Conservation (phyloP, 2,329 filamentous ascomycete species). For the Blastomyces emzantsi region DNA sequence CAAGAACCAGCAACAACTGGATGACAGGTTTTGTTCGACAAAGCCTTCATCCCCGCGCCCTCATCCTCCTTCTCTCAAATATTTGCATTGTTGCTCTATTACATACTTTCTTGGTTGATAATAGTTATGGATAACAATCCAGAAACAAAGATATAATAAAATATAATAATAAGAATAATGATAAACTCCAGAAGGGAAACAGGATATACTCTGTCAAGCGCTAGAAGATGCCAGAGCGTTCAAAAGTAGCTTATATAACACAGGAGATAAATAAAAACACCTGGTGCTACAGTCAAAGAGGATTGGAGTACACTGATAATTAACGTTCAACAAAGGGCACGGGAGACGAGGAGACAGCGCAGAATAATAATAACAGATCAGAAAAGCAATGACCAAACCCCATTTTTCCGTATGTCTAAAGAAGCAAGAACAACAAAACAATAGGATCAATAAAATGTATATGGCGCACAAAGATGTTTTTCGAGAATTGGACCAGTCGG, state of each 20-base stretch:
- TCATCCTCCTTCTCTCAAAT: background rate
- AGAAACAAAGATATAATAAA: background rate
- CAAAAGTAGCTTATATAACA: background rate
- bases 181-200: background rate
- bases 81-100: background rate
- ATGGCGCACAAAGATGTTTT: background rate
- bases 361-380: background rate
- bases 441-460: background rate
- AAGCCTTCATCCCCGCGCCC: background rate
- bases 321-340: background rate
- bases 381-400: background rate
- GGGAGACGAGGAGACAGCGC: background rate
- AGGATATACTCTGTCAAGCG: background rate
- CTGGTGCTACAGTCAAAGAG: background rate
- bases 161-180: too few species aligned
- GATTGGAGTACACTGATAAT: background rate
- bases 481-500: background rate
- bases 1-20: background rate
- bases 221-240: background rate
- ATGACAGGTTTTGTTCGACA: background rate
- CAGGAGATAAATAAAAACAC: background rate
- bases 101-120: background rate
- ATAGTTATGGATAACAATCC: background rate
- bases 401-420: slow-evolving; percentile 3
- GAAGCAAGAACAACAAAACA: background rate